Conservation (phyloP, 2,329 filamentous ascomycete species). For the Fusarium zealandicum region DNA sequence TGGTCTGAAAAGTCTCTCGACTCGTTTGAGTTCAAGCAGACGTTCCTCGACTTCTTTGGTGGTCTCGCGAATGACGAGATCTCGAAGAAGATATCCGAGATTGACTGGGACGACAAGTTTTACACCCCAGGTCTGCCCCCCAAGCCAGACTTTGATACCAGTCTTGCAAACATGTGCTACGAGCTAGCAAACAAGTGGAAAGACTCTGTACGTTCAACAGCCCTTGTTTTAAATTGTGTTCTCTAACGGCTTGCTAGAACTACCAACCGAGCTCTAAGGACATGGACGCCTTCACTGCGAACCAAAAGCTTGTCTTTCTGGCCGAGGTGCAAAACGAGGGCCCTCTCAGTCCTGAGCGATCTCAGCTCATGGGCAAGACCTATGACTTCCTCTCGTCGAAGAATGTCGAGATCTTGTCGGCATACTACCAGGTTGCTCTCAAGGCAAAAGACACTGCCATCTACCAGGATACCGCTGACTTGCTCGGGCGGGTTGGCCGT, state of each 20-base stretch:
- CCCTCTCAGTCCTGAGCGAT: slow-evolving; percentile 69
- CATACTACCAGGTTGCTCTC: slow-evolving; percentile 83
- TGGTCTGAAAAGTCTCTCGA: slow-evolving; percentile 89
- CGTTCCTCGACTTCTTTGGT: slow-evolving; percentile 84
- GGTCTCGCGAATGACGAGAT: slow-evolving; percentile 67
- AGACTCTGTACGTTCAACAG: slow-evolving; percentile 54
- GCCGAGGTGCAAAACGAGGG: slow-evolving; percentile 73
- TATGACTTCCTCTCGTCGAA: slow-evolving; percentile 78
- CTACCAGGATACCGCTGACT: slow-evolving; percentile 73
- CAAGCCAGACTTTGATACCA: slow-evolving; percentile 90
- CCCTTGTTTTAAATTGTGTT: slow-evolving; percentile 13
- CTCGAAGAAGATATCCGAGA: slow-evolving; percentile 69
- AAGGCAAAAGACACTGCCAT: slow-evolving; percentile 73
- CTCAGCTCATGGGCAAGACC: slow-evolving; percentile 73
- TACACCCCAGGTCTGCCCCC: slow-evolving; percentile 87
- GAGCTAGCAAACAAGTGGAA: slow-evolving; percentile 84
- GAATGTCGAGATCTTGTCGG: slow-evolving; percentile 85
- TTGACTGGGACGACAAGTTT: slow-evolving; percentile 92
- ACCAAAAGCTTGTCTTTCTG: slow-evolving; percentile 91
- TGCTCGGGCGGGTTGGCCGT: slow-evolving; percentile 82
- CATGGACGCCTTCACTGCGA: slow-evolving; percentile 77
- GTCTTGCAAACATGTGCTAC: slow-evolving; percentile 85
- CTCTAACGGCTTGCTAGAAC: slow-evolving; percentile 49
- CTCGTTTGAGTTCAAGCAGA: slow-evolving; percentile 92
- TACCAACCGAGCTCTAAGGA: slow-evolving; percentile 74